Conservation (phyloP, 106 monocot species). For the Acanthochlamys bracteata region DNA sequence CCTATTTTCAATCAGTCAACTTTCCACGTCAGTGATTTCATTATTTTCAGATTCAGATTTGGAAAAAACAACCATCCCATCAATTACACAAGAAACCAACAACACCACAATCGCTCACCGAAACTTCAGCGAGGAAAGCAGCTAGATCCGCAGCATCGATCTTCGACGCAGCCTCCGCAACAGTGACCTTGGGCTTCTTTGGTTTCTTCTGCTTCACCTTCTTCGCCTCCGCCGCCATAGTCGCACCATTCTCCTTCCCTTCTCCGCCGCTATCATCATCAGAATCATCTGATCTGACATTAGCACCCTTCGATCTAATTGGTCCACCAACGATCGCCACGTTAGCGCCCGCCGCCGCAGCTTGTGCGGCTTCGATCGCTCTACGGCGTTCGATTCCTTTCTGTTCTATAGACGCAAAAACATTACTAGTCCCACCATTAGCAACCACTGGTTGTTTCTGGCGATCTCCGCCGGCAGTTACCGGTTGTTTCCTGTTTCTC, state of each 20-base stretch:
- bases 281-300: conserved; percentile 7
- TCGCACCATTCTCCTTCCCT: conserved; percentile 25
- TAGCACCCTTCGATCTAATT: conserved; percentile 12
- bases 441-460: not conserved
- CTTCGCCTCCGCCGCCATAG: conserved; percentile 26
- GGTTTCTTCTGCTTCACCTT: conserved; percentile 71
- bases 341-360: not conserved
- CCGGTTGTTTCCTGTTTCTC: conserved; percentile 35
- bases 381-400: conserved; percentile 64
- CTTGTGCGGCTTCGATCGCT: conserved; percentile 32
- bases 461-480: too few species aligned
- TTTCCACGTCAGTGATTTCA: not conserved
- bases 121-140: conserved; percentile 55
- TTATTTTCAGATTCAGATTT: not conserved
- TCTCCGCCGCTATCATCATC: conserved; percentile 40
- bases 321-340: not conserved
- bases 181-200: conserved; percentile 89
- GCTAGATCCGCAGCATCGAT: conserved; percentile 66
- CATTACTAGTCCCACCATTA: conserved; percentile 13
- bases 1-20: too few species aligned
- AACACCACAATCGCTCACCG: conserved; percentile 23
- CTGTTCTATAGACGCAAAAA: conserved; percentile 79
- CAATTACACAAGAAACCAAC: not conserved
- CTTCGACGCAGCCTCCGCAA: conserved; percentile 75
- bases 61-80: not conserved